Percentiles rank a stretch among this genome's conserved stretches.
These are phyloP conservation scores for Xylaria sp. DNA, from an alignment of 2,329 filamentous ascomycete species.

Conservation along the genomic window DNA sequence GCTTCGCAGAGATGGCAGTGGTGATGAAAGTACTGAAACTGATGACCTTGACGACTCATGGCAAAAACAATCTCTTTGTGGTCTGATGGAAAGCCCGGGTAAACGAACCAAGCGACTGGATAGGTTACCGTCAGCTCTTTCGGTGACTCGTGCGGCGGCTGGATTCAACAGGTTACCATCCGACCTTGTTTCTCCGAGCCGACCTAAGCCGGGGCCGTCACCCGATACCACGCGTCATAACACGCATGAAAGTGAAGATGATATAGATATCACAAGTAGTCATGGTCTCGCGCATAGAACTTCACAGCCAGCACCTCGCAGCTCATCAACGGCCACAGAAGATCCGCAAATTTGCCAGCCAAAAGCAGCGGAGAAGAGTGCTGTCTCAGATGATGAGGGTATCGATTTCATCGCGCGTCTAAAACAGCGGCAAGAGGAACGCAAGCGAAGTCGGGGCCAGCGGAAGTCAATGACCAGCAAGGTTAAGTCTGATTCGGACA, in stretches of 20 bases:
- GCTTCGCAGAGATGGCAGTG: conserved; percentile 39
- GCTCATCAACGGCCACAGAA: conserved; percentile 1
- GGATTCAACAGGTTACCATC: conserved; percentile 36
- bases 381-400: conserved; percentile 32
- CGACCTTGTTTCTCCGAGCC: conserved; percentile 3
- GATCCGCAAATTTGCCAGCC: conserved; percentile 6
- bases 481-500: conserved; percentile 29
- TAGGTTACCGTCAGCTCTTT: conserved; percentile 34
- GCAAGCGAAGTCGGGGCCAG: conserved; percentile 36
- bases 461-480: conserved; percentile 36
- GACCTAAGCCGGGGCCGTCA: conserved; percentile 1
- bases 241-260: conserved; percentile 32
- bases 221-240: conserved; percentile 38
- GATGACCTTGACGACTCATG: conserved; percentile 43
- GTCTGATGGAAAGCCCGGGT: conserved; percentile 56
- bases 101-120: conserved; percentile 43
- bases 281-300: neutral
- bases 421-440: conserved; percentile 42
- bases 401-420: conserved; percentile 41
- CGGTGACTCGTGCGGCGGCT: conserved; percentile 43
- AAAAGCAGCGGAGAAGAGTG: conserved; percentile 16
- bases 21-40: conserved; percentile 41
- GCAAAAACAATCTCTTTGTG: conserved; percentile 51
- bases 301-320: neutral
- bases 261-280: neutral